Percentiles rank a stretch among this genome's conserved stretches.
phyloP scores from a whole-genome alignment of 352 stramenopile genomes.

The Pythium grandisporangium region DNA sequence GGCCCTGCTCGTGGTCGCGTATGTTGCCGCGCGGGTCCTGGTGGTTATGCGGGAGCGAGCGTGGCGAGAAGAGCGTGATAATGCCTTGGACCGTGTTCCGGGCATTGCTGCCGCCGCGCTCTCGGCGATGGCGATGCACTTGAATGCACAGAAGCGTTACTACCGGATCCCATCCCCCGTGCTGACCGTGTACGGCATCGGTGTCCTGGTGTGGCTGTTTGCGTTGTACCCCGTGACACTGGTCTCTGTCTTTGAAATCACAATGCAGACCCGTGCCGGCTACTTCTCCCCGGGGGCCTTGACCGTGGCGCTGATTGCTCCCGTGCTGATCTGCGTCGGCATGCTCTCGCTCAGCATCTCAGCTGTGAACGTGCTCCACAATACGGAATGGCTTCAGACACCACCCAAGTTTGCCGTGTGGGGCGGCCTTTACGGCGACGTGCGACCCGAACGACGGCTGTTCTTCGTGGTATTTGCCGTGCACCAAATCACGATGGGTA shows the following conservation, averaged over 20 bases:
- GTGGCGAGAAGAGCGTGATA: conserved; percentile 1
- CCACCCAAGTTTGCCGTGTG: background rate
- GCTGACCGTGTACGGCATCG: conserved; percentile 1
- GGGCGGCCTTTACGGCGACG: background rate
- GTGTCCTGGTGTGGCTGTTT: conserved; percentile 7
- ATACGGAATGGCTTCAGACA: too few species aligned
- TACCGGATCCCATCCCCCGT: too few species aligned
- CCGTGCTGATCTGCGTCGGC: conserved; percentile 5
- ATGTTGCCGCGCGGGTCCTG: conserved; percentile 7
- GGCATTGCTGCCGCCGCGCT: too few species aligned
- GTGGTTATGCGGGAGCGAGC: conserved; percentile 1
- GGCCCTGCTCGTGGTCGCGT: conserved; percentile 12
- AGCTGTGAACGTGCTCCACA: too few species aligned
- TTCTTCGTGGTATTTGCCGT: background rate
- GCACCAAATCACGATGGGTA: background rate
- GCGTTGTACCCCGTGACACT: conserved; percentile 14
- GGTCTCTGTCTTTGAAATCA: conserved; percentile 12
- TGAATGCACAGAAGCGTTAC: background rate
- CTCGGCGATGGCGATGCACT: background rate
- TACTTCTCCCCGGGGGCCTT: background rate
- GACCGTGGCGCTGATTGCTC: conserved; percentile 5
- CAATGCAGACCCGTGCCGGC: conserved; percentile 8
- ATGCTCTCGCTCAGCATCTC: background rate
- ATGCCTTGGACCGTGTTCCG: too few species aligned
- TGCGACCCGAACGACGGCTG: background rate